phyloP scores from a whole-genome alignment of 2,329 filamentous ascomycete species.

The Fusarium sp. region DNA sequence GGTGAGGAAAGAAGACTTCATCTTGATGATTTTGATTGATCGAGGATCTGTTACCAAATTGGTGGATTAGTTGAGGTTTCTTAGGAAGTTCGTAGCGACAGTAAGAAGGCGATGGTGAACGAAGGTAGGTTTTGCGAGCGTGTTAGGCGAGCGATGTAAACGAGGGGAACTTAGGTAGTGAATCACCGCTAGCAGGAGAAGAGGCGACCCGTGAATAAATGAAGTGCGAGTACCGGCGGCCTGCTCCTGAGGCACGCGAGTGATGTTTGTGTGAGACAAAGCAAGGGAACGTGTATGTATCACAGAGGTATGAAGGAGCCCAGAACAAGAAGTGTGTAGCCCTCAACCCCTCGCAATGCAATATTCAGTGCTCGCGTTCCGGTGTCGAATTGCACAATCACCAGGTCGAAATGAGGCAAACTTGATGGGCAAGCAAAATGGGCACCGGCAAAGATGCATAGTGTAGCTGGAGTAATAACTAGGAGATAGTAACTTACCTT shows the following conservation, averaged over 20 bases:
- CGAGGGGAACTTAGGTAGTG: conserved; percentile 13
- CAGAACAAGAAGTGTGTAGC: conserved; percentile 26
- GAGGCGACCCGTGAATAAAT: conserved; percentile 24
- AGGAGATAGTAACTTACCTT: conserved; percentile 19
- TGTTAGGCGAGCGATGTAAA: conserved; percentile 4
- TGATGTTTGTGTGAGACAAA: conserved; percentile 48
- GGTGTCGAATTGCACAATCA: conserved; percentile 3
- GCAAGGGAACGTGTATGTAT: conserved; percentile 40
- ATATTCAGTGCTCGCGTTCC: conserved; percentile 21
- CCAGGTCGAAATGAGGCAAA: conserved; percentile 13
- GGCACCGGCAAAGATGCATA: background rate
- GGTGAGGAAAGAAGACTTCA: conserved; percentile 61
- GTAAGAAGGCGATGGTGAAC: conserved; percentile 7
- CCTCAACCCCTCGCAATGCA: conserved; percentile 27
- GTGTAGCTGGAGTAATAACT: background rate
- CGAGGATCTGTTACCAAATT: conserved; percentile 25
- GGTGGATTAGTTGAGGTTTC: conserved; percentile 17
- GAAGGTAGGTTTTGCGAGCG: conserved; percentile 14
- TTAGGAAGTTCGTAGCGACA: conserved; percentile 8
- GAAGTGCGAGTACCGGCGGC: conserved; percentile 9
- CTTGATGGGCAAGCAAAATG: background rate
- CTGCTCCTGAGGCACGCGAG: conserved; percentile 16
- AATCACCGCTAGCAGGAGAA: conserved; percentile 20
- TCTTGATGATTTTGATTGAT: conserved; percentile 51
- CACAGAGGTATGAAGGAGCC: conserved; percentile 36